phyloP scores from a whole-genome alignment of 108 stramenopile species.

The Ochromonas danica region DNA sequence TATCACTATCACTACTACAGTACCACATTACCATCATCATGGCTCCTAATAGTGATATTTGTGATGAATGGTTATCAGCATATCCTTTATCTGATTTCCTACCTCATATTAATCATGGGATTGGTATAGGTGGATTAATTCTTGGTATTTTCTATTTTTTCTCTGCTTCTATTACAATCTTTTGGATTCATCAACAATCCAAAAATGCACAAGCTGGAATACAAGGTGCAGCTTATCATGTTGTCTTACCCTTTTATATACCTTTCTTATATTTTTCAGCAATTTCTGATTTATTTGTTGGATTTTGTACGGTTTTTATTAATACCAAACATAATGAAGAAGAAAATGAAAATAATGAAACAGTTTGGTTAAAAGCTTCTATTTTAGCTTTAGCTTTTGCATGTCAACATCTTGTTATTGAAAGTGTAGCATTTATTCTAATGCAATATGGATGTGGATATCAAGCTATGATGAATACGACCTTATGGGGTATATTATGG shows the following conservation, averaged over 20 bases:
- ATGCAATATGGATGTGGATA: slow-evolving; percentile 38
- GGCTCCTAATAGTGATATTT: background rate
- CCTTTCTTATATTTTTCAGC: slow-evolving; percentile 24
- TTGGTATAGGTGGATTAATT: background rate
- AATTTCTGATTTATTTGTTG: slow-evolving; percentile 6
- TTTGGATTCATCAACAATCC: slow-evolving; percentile 20
- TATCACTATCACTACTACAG: too few relatives aligned
- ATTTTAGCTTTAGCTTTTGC: slow-evolving; percentile 19
- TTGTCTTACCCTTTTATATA: slow-evolving; percentile 28
- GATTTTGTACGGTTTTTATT: background rate
- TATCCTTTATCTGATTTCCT: background rate
- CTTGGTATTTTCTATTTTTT: slow-evolving; percentile 18
- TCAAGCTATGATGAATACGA: slow-evolving; percentile 4
- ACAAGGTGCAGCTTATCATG: slow-evolving; percentile 10
- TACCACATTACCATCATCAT: too few relatives aligned
- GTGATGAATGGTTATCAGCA: background rate
- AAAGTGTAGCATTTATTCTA: slow-evolving; percentile 20
- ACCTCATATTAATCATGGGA: background rate
- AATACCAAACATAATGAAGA: background rate
- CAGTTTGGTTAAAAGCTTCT: background rate
- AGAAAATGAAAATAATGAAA: background rate
- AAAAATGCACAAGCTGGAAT: background rate
- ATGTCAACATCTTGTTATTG: slow-evolving; percentile 26
- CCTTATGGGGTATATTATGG: background rate
- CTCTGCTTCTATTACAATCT: background rate